These are phyloP conservation scores for Lentithecium fluviatile DNA, from an alignment of 495 filamentous ascomycete species.

Conservation along the genomic window DNA sequence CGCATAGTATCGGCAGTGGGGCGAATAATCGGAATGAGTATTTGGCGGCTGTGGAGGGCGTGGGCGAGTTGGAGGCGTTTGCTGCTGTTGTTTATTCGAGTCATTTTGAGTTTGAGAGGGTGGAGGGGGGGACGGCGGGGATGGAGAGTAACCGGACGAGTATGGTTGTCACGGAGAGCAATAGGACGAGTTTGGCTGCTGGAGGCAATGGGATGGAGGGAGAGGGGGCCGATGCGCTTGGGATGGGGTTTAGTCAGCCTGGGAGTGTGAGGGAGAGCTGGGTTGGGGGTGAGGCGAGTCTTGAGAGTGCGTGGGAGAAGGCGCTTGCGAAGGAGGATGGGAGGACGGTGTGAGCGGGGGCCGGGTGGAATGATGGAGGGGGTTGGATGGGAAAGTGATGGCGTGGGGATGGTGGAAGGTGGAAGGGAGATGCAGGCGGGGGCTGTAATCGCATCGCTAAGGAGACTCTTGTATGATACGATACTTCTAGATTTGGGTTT, in stretches of 20 bases:
- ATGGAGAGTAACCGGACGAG: not conserved
- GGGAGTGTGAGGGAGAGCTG: slow-evolving; percentile 9
- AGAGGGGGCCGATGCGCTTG: too few species aligned
- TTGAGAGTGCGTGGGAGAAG: slow-evolving; percentile 67
- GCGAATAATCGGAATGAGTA: slow-evolving; percentile 89
- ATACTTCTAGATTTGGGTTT: not conserved
- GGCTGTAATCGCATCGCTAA: too few species aligned
- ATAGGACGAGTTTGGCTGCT: too few species aligned
- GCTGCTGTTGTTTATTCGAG: slow-evolving; percentile 91
- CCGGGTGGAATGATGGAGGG: too few species aligned
- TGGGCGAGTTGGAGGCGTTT: slow-evolving; percentile 87
- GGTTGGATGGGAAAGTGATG: too few species aligned
- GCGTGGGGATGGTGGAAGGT: too few species aligned
- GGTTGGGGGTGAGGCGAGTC: slow-evolving; percentile 50
- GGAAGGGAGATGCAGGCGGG: too few species aligned
- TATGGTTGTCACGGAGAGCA: not conserved
- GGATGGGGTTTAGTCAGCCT: slow-evolving; percentile 36
- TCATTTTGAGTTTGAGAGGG: slow-evolving; percentile 73
- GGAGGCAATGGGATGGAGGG: too few species aligned
- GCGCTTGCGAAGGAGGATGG: slow-evolving; percentile 43
- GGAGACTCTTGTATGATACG: too few species aligned
- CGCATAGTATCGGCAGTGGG: slow-evolving; percentile 84
- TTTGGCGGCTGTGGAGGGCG: slow-evolving; percentile 68
- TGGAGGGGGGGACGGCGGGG: slow-evolving; percentile 41
- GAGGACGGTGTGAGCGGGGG: not conserved